Conservation (phyloP, 202 grass and related monocot genomes). For the Schoenoplectus tabernaemontani region DNA sequence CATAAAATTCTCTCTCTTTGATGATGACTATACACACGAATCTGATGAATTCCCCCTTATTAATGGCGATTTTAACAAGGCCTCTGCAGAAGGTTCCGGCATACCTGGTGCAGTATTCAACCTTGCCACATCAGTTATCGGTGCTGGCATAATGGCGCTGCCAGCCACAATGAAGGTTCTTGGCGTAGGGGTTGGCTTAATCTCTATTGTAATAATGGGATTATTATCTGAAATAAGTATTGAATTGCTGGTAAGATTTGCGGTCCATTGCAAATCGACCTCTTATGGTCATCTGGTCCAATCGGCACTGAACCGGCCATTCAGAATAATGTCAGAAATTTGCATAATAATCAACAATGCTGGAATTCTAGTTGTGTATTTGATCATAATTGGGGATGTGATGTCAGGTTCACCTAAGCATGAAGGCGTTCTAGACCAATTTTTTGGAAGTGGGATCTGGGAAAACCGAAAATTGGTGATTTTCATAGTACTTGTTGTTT, state of each 20-base stretch:
- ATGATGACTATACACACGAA: conserved; percentile 37
- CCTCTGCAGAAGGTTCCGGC: conserved; percentile 34
- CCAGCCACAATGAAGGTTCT: conserved; percentile 99
- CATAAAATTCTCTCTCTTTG: conserved; percentile 43
- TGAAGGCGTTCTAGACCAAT: conserved; percentile 69
- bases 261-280: conserved; percentile 46
- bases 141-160: conserved; percentile 91
- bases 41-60: conserved; percentile 68
- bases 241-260: conserved; percentile 79
- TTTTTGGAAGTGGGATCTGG: conserved; percentile 73
- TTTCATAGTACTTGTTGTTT: conserved; percentile 66
- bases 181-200: conserved; percentile 51
- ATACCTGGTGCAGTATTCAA: conserved; percentile 74
- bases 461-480: conserved; percentile 75
- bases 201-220: conserved; percentile 70
- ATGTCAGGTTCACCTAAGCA: conserved; percentile 84
- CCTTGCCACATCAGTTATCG: conserved; percentile 92
- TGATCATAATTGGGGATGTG: conserved; percentile 91
- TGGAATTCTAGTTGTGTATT: conserved; percentile 69
- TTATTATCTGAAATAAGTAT: conserved; percentile 82
- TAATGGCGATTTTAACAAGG: conserved; percentile 25
- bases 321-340: conserved; percentile 61
- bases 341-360: conserved; percentile 87
- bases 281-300: conserved; percentile 84
- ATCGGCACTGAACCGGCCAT: conserved; percentile 55